Percentiles rank a stretch among this genome's conserved stretches.
Conservation (phyloP, 257 asterid species). For the Dorcoceras hygrometricum region DNA sequence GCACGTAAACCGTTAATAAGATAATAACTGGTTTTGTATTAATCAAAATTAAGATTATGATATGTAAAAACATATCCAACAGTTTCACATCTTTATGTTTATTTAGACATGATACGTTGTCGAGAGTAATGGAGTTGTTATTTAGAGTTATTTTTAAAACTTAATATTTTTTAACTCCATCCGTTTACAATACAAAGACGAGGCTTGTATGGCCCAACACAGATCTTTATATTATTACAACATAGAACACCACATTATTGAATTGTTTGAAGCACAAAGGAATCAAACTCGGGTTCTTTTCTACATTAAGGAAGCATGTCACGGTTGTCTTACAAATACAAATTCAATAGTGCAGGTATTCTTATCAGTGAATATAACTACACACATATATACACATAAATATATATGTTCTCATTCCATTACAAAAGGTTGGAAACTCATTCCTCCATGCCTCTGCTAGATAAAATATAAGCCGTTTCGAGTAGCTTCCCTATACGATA, state of each 20-base stretch:
- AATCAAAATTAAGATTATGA: too few species aligned
- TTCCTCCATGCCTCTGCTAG: not conserved
- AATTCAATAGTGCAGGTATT: not conserved
- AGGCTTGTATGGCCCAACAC: not conserved
- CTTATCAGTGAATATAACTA: not conserved
- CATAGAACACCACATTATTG: not conserved
- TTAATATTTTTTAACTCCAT: too few species aligned
- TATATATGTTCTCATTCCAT: not conserved
- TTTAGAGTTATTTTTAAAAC: too few species aligned
- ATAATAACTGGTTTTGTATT: too few species aligned
- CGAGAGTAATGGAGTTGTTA: too few species aligned
- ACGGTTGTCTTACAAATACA: not conserved
- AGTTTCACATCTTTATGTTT: too few species aligned
- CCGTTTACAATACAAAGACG: too few species aligned
- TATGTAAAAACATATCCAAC: too few species aligned
- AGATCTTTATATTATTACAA: not conserved
- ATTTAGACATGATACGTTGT: too few species aligned
- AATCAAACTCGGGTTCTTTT: too few species aligned
- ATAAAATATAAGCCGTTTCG: constrained; percentile 1
- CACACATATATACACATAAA: not conserved
- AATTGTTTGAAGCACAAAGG: not conserved
- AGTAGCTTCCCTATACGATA: constrained; percentile 9
- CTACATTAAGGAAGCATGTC: too few species aligned
- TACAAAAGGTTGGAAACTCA: not conserved
- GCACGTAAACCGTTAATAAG: too few species aligned